Percentiles rank a stretch among this genome's conserved stretches.
phyloP scores from a whole-genome alignment of 164 flowering plant species.

The Tetrastigma voinierianum region DNA sequence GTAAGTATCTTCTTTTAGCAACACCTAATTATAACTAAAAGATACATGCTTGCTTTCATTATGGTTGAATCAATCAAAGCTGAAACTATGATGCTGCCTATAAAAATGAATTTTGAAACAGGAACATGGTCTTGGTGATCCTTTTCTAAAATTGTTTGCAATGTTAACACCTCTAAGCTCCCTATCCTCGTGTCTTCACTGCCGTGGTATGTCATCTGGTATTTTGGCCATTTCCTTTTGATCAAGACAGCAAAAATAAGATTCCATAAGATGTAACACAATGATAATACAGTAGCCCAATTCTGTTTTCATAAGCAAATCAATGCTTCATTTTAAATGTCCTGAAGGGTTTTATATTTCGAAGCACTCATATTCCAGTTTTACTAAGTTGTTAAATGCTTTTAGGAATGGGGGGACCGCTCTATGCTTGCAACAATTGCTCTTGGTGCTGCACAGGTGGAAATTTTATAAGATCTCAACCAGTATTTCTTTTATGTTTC shows the following conservation, averaged over 20 bases:
- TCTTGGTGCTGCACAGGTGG: slow-evolving; percentile 98
- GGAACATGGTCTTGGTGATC: no score
- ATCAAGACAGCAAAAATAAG: no score
- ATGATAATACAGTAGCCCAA: no score
- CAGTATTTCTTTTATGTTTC: neutral
- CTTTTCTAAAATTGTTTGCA: no score
- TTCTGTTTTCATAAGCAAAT: neutral
- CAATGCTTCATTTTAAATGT: neutral
- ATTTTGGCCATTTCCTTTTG: no score
- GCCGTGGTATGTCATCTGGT: no score
- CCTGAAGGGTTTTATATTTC: neutral
- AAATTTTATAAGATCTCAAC: neutral
- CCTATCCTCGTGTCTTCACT: no score
- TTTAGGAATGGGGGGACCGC: slow-evolving; percentile 99
- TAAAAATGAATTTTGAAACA: no score
- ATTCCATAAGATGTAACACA: no score
- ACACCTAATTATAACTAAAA: neutral
- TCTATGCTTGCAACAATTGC: slow-evolving; percentile 99
- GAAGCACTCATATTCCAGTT: neutral
- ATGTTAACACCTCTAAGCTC: no score
- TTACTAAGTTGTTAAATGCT: neutral
- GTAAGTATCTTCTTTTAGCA: slow-evolving; percentile 43
- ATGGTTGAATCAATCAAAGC: no score
- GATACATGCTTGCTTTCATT: neutral
- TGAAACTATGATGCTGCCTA: no score